Evolutionary conservation across 805 yeast genomes (phyloP), one percentile per base, ranked within the genome.

Genomic region (Schwanniomyces pseudopolymorphus): DNA sequence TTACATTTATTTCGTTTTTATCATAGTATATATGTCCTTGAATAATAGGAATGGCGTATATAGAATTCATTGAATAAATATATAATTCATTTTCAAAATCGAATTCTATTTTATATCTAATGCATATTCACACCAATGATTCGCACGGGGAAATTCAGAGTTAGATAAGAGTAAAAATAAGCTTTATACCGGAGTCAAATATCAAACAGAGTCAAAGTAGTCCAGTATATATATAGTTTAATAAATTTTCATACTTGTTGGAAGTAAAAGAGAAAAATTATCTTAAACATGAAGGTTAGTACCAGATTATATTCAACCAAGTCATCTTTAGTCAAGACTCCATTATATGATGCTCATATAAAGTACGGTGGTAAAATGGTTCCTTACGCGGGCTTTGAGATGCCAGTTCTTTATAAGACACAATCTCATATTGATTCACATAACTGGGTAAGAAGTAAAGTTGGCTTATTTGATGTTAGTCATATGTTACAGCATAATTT

Each of bases 401-500:
- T 94, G 97, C 99, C 99, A 1, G 90, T 94, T 8, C 67, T 89
- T 25, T 94, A 91, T 72, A 78, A 81, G 52, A 83, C 77, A n/a
- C 96, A 88, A 67, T 69, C 88, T 1, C 98, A 92, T 65, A 83
- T 89, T 35, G 96, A 90, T 50, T 90, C 97, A 0, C 99, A 94
- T 70, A 79, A 85, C 44, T 94, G 98, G 98, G 95, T 92, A 0
- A 81, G 99, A 64, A 60, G 72, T 17, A 80, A 87, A 51, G 90
- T 91, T 31, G 99, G 99, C 5, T 72, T 94, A 42, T 94, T 94
- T 59, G 99, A 94, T 64, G 99, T 94, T 43, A 88, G 96, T 45
- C 99, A 94, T 67, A 94, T 94, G 99, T 78, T 92, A 42, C 99
- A 94, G 72, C 97, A 95, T 65, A 78, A 74, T 37, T 65, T 94